Conservation (phyloP, 495 filamentous ascomycete genomes). For the Pyrenula massariospora region DNA sequence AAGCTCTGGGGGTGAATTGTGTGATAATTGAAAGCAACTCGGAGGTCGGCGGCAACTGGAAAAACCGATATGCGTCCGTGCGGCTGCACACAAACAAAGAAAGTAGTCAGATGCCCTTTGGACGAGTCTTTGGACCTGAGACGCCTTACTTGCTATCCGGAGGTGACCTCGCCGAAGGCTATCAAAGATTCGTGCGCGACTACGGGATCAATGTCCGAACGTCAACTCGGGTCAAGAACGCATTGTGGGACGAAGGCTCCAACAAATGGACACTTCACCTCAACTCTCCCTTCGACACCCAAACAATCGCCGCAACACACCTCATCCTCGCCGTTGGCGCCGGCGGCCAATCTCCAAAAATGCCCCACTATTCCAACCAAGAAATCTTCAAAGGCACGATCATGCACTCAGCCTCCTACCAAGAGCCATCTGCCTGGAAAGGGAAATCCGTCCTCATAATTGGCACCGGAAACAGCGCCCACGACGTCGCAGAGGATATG, state of each 20-base stretch:
- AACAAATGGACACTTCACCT: conserved; percentile 19
- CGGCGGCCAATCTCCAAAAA: conserved; percentile 16
- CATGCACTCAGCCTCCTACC: conserved; percentile 24
- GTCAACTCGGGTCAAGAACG: conserved; percentile 15
- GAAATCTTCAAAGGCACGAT: conserved; percentile 19
- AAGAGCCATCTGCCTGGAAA: conserved; percentile 13
- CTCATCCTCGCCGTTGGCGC: conserved; percentile 21
- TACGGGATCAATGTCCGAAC: conserved; percentile 23
- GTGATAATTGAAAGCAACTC: conserved; percentile 20
- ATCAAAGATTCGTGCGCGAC: conserved; percentile 18
- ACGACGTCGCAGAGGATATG: conserved; percentile 34
- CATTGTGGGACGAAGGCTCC: conserved; percentile 11
- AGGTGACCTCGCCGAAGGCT: conserved; percentile 22
- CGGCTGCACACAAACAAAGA: conserved; percentile 21
- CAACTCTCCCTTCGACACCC: conserved; percentile 6
- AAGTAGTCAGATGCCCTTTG: conserved; percentile 21
- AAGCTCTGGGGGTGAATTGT: conserved; percentile 19
- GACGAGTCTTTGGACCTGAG: conserved; percentile 16
- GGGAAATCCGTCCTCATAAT: conserved; percentile 26
- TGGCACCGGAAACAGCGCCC: conserved; percentile 34
- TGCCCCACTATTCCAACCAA: conserved; percentile 14
- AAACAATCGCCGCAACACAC: conserved; percentile 9
- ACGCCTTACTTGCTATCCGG: conserved; percentile 22
- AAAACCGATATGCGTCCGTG: conserved; percentile 20
- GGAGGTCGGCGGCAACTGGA: conserved; percentile 25